Evolutionary conservation across 805 yeast species (phyloP).

Genomic region (Wickerhamiella nectarea): DNA sequence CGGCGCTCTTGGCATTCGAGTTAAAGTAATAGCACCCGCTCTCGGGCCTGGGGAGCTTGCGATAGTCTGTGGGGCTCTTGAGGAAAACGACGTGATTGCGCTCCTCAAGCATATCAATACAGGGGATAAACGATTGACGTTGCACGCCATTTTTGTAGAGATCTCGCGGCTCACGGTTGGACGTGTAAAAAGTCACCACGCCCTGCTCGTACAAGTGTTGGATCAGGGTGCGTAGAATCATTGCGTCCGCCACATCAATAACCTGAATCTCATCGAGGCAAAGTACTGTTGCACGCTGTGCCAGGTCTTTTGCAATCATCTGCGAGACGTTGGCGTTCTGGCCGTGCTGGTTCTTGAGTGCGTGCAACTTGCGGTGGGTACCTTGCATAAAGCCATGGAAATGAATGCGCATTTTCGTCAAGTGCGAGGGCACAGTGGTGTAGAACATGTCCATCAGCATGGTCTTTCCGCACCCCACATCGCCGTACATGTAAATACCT

Average conservation of each 20-base stretch:
- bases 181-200: constrained; percentile 78
- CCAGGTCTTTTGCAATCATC: constrained; percentile 66
- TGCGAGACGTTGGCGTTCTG: constrained; percentile 74
- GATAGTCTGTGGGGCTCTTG: constrained; percentile 86
- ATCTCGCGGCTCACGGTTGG: constrained; percentile 90
- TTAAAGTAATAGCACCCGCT: constrained; percentile 68
- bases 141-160: constrained; percentile 89
- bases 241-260: constrained; percentile 97
- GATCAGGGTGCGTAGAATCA: constrained; percentile 75
- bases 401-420: constrained; percentile 72
- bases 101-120: constrained; percentile 64
- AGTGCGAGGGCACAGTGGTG: constrained; percentile 60
- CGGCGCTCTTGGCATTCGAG: constrained; percentile 30
- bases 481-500: constrained; percentile 90
- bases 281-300: constrained; percentile 58
- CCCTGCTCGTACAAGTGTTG: constrained; percentile 54
- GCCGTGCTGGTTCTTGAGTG: constrained; percentile 51
- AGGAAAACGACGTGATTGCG: constrained; percentile 65
- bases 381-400: constrained; percentile 97
- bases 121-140: constrained; percentile 81
- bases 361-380: constrained; percentile 76
- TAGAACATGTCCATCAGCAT: constrained; percentile 96
- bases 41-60: constrained; percentile 73
- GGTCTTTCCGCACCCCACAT: constrained; percentile 97
- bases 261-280: constrained; percentile 98